A percentile compares a stretch with the other conserved stretches of the same genome.
Evolutionary conservation across 1,284 basidiomycete species (phyloP).

Genomic region (Hortiboletus rubellus): DNA sequence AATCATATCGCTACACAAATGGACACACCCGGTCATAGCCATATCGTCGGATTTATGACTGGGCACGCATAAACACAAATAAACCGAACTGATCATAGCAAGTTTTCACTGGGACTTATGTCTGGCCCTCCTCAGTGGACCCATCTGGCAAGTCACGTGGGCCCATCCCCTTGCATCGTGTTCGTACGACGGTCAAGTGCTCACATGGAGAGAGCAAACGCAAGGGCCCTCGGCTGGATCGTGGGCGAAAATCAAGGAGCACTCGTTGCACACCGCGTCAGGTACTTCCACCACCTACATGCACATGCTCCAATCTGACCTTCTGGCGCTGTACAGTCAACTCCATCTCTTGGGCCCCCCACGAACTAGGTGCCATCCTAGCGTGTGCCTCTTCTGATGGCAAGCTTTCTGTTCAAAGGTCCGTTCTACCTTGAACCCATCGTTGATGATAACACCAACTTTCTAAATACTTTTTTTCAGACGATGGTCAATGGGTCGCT

Average conservation of each 20-base stretch:
- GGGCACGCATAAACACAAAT: no score
- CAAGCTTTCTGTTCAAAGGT: constrained; percentile 98
- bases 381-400: constrained; percentile 99
- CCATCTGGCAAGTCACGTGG: no score
- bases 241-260: constrained; percentile 97
- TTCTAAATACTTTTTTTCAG: constrained; percentile 42
- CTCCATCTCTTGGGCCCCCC: constrained; percentile 97
- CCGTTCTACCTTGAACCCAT: background rate
- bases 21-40: no score
- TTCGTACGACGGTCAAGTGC: no score
- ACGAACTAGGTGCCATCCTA: constrained; percentile 94
- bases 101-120: no score
- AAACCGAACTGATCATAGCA: no score
- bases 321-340: constrained; percentile 62
- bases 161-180: no score
- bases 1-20: no score
- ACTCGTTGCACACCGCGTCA: constrained; percentile 91
- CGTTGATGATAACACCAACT: background rate
- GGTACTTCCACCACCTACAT: constrained; percentile 51
- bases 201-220: no score
- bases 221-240: constrained; percentile 46
- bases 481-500: constrained; percentile 95
- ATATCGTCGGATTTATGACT: no score
- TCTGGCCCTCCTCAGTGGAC: no score
- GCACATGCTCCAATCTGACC: background rate